Evolutionary conservation across 257 asterid species (phyloP).

Genomic region (Petrea volubilis): DNA sequence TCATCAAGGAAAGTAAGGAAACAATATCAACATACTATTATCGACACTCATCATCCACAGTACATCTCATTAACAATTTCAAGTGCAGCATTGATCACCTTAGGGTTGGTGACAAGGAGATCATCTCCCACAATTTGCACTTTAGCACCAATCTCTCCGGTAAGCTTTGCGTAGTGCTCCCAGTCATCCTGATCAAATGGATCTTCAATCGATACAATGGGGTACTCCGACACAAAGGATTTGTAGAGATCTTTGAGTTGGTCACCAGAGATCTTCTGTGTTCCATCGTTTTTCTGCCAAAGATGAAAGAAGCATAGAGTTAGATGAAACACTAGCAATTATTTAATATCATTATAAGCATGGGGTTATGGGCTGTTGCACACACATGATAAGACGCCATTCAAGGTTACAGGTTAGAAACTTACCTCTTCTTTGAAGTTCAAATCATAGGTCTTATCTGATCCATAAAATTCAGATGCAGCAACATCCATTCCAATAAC

Average conservation of each 20-base stretch:
- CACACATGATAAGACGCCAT: background rate
- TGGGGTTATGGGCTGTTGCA: background rate
- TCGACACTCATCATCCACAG: background rate
- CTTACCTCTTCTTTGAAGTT: constrained; percentile 96
- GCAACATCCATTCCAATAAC: constrained; percentile 99
- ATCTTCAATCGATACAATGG: constrained; percentile 95
- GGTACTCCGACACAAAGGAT: constrained; percentile 78
- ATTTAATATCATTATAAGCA: background rate
- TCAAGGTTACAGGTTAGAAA: constrained; percentile 2
- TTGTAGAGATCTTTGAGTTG: constrained; percentile 92
- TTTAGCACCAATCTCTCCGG: constrained; percentile 70
- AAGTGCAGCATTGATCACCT: constrained; percentile 42
- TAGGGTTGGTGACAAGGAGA: constrained; percentile 95
- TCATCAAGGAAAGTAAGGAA: background rate
- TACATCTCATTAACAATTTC: too few relatives aligned
- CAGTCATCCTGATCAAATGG: constrained; percentile 99
- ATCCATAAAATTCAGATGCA: constrained; percentile 90
- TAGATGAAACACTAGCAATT: background rate
- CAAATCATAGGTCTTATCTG: constrained; percentile 80
- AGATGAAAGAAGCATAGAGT: background rate
- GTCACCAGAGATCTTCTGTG: constrained; percentile 84
- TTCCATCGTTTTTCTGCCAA: constrained; percentile 78
- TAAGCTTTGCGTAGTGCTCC: constrained; percentile 82
- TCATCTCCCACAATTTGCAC: constrained; percentile 99
- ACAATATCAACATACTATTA: background rate